A percentile compares a stretch with the other conserved stretches of the same genome.
Evolutionary conservation across 306 rosid genomes (phyloP).

Genomic region (Acmispon strigosus): DNA sequence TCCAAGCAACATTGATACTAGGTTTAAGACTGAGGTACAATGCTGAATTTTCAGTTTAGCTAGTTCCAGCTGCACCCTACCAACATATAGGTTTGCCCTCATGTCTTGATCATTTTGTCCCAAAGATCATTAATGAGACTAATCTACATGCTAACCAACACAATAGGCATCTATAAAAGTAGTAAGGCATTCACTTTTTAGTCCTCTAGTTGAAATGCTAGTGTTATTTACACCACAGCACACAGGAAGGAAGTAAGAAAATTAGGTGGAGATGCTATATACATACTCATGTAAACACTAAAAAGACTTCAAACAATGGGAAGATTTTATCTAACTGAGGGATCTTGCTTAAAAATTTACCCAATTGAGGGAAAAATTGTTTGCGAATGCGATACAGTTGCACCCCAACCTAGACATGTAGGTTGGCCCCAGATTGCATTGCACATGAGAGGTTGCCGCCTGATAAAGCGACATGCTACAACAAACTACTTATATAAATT

Average conservation of each 20-base stretch:
- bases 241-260: neutral
- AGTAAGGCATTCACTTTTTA: neutral
- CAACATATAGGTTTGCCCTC: neutral
- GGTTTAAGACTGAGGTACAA: neutral
- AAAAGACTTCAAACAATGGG: too few relatives aligned
- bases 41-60: neutral
- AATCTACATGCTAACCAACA: neutral
- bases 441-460: neutral
- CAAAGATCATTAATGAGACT: neutral
- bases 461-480: neutral
- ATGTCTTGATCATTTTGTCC: neutral
- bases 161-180: neutral
- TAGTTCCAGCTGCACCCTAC: neutral
- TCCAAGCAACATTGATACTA: neutral
- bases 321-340: too few relatives aligned
- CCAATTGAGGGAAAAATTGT: neutral
- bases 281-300: too few relatives aligned
- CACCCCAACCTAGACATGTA: neutral
- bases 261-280: neutral
- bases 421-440: neutral
- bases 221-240: slow-evolving; percentile 1
- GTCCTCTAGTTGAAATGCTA: neutral
- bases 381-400: neutral
- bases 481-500: neutral
- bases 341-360: neutral